Evolutionary conservation across 257 asterid species (phyloP), one percentile per base, ranked within the genome.

Genomic region (Fraxinus excelsior): DNA sequence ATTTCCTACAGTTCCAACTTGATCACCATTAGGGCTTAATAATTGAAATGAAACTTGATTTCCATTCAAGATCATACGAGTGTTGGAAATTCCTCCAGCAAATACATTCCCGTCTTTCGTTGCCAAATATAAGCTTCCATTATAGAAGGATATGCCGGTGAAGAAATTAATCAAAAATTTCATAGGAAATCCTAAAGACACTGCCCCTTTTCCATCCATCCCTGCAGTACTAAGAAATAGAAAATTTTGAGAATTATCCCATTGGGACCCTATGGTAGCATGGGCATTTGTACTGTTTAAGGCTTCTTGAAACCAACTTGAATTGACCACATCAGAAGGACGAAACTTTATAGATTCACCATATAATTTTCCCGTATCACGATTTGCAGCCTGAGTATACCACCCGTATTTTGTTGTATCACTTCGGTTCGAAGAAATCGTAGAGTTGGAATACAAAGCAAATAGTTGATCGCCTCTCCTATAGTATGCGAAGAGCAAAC

Each of bases 361-460:
- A 10, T 79, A 78, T 34, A 79, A 29, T 29, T 81, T 71, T 13
- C 97, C 97, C 0, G 80, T 83, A 49, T 79, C 81, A 0, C 31
- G 66, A 44, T 77, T 77, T 13, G 78, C 88, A 12, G 88, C 82
- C 78, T 82, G 88, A 46, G 67, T 62, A 62, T 85, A 91, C 90
- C 88, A 88, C 35, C 81, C 79, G 79, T 83, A 76, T 34, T 69
- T 78, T 14, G 26, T 18, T 21, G 78, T 11, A 12, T 51, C 75
- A 12, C 51, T 72, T 71, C 31, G 37, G 4, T 70, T 65, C 5
- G 81, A 71, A 34, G 74, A 29, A 68, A 82, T 73, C 11, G 90
- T 81, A 4, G 85, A 74, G 74, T 91, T 88, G 31, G 97, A 91
- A 85, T 85, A 91, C 25, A 87, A 10, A 11, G 85, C 89, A 65